A percentile compares a stretch with the other conserved stretches of the same genome.
Conservation (phyloP, 2,329 filamentous ascomycete species). For the Exserohilum turcica region DNA sequence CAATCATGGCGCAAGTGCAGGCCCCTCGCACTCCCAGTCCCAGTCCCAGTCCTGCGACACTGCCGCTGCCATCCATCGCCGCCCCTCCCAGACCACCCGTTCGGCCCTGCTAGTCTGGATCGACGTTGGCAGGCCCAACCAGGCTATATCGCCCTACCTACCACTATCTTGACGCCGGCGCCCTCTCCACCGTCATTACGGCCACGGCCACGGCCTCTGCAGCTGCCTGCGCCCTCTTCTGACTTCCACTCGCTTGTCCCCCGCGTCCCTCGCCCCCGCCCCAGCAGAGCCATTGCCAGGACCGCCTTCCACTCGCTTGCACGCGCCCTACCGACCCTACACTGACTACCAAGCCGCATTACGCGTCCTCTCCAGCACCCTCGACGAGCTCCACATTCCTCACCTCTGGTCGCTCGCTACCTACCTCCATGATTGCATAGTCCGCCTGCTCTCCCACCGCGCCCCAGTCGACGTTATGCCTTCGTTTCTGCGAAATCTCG, state of each 20-base stretch:
- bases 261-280: conserved; percentile 20
- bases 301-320: conserved; percentile 21
- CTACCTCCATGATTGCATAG: conserved; percentile 22
- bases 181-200: conserved; percentile 6
- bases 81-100: conserved; percentile 1
- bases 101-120: conserved; percentile 18
- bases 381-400: conserved; percentile 15
- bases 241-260: conserved; percentile 29
- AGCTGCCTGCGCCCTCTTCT: conserved; percentile 8
- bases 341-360: conserved; percentile 27
- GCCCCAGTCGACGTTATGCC: conserved; percentile 45
- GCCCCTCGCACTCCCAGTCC: no score
- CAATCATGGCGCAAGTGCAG: conserved; percentile 5
- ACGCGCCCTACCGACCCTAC: conserved; percentile 20
- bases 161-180: conserved; percentile 14
- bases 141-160: not conserved
- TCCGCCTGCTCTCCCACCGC: conserved; percentile 9
- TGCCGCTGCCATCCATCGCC: not conserved
- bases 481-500: conserved; percentile 75
- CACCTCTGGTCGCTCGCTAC: conserved; percentile 20
- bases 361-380: conserved; percentile 29
- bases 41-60: conserved; percentile 3
- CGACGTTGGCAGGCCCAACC: conserved; percentile 12
- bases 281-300: conserved; percentile 25
- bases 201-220: not conserved